Percentiles rank a stretch among this genome's conserved stretches.
These are phyloP conservation scores for Solanum lignicaule DNA, from an alignment of 257 asterid species.

Conservation along the genomic window DNA sequence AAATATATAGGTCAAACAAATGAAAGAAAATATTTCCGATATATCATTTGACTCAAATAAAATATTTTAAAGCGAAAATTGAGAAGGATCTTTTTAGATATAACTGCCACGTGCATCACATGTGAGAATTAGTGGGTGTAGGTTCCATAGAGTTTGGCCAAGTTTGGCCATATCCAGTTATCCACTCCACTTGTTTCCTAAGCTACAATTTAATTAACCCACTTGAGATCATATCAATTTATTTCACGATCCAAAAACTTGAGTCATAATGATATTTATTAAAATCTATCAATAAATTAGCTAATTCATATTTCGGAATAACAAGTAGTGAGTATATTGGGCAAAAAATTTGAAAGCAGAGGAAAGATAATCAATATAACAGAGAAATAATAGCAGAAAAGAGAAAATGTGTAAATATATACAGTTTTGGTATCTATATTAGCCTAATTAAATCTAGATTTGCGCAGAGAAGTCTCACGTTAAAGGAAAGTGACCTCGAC, in stretches of 20 bases:
- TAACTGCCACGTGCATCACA: neutral
- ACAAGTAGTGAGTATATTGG: too few relatives aligned
- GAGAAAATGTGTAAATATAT: too few relatives aligned
- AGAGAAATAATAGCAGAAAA: too few relatives aligned
- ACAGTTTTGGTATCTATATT: too few relatives aligned
- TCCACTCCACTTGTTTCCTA: neutral
- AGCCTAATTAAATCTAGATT: too few relatives aligned
- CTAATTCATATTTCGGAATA: too few relatives aligned
- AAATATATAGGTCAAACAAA: too few relatives aligned
- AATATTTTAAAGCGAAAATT: neutral
- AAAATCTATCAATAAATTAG: too few relatives aligned
- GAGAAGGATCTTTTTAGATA: neutral
- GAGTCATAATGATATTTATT: neutral
- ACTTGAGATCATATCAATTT: neutral
- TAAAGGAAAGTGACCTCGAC: too few relatives aligned
- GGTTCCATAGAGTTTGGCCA: neutral
- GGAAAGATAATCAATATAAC: too few relatives aligned
- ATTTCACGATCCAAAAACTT: neutral
- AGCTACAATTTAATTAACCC: neutral
- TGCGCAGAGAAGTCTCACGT: rapidly evolving
- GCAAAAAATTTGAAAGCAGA: too few relatives aligned
- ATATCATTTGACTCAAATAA: neutral
- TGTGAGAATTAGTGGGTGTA: neutral
- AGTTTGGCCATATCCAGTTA: neutral
- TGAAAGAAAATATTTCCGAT: too few relatives aligned